Percentiles rank a stretch among this genome's conserved stretches.
Conservation (phyloP, 441 rosid species). For the Erodium trifolium region DNA sequence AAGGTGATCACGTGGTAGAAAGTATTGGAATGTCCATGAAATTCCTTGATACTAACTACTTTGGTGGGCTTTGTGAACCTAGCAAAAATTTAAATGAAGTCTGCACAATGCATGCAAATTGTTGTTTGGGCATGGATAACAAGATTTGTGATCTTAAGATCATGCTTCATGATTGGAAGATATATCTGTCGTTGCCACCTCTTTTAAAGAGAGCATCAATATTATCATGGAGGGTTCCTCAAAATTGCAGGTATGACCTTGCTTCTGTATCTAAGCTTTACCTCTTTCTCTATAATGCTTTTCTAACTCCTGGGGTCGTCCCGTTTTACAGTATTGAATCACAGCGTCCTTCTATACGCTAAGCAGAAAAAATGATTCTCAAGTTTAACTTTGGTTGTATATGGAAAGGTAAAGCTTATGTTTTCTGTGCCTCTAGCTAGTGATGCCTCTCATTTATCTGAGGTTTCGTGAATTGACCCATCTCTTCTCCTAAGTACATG, state of each 20-base stretch:
- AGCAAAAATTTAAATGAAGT: conserved; percentile 67
- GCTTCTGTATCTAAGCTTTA: neutral
- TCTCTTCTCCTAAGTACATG: neutral
- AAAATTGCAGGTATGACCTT: conserved; percentile 59
- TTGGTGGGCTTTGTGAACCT: conserved; percentile 82
- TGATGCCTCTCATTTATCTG: neutral
- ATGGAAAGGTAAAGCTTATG: neutral
- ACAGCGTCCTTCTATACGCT: neutral
- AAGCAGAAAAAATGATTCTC: neutral
- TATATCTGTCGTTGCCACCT: conserved; percentile 48
- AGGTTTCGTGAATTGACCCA: neutral
- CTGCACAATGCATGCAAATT: conserved; percentile 84
- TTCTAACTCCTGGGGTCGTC: neutral
- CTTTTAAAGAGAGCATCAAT: conserved; percentile 32
- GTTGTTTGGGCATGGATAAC: conserved; percentile 61
- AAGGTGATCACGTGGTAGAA: conserved; percentile 35
- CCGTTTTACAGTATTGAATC: neutral
- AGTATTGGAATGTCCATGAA: conserved; percentile 59
- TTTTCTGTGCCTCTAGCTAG: neutral
- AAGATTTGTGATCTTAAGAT: conserved; percentile 66
- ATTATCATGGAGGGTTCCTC: conserved; percentile 64
- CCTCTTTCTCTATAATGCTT: neutral
- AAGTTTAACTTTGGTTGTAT: neutral
- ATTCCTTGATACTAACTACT: conserved; percentile 70
- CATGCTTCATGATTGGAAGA: conserved; percentile 78